A percentile compares a stretch with the other conserved stretches of the same genome.
Evolutionary conservation across 352 stramenopile species (phyloP).

Genomic region (Blastocystis sp.): DNA sequence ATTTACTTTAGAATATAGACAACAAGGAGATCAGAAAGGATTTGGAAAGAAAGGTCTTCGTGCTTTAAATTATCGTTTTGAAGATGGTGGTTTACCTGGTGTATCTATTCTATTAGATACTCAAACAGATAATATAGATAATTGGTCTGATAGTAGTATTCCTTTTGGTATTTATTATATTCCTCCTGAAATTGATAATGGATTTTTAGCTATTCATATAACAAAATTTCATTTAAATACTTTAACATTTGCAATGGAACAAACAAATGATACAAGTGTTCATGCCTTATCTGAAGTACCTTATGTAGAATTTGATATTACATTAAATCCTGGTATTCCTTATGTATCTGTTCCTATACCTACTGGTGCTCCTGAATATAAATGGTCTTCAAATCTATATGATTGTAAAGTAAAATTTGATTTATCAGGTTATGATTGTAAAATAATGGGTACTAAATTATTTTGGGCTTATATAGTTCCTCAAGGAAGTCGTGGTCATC

Average conservation of each 20-base stretch:
- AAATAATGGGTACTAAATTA: not conserved
- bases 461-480: constrained; percentile 30
- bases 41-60: constrained; percentile 6
- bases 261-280: constrained; percentile 20
- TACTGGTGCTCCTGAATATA: not conserved
- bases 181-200: not conserved
- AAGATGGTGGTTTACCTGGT: not conserved
- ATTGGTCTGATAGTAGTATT: constrained; percentile 14
- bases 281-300: constrained; percentile 6
- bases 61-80: constrained; percentile 11
- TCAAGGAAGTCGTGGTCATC: constrained; percentile 16
- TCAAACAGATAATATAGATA: not conserved
- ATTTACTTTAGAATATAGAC: constrained; percentile 27
- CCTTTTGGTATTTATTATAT: constrained; percentile 5
- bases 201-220: constrained; percentile 22
- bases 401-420: constrained; percentile 11
- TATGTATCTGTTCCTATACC: constrained; percentile 15
- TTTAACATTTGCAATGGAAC: not conserved
- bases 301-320: constrained; percentile 17
- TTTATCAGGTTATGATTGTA: constrained; percentile 4
- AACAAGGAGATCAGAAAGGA: constrained; percentile 10
- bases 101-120: not conserved
- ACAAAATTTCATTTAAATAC: not conserved
- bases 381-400: constrained; percentile 11
- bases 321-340: not conserved